Conservation (phyloP, 805 yeast genomes). For the Saccharomycopsis lassenensis region DNA sequence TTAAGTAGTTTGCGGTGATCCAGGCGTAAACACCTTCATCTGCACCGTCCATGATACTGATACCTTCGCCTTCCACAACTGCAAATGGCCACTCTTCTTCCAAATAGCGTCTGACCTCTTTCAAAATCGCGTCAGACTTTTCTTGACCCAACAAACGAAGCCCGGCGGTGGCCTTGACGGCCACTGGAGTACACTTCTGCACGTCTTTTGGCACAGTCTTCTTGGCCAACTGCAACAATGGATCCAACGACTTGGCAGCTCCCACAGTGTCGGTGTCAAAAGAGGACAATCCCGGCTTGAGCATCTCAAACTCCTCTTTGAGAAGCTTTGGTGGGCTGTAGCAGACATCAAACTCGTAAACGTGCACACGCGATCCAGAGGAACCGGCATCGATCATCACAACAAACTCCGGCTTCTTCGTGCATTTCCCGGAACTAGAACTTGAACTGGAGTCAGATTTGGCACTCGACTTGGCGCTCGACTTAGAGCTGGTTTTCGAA, state of each 20-base stretch:
- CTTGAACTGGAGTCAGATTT: slow-evolving; percentile 1
- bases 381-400: slow-evolving; percentile 98
- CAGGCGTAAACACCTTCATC: slow-evolving; percentile 99
- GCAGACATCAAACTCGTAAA: slow-evolving; percentile 85
- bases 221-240: slow-evolving; percentile 66
- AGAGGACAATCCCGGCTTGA: slow-evolving; percentile 84
- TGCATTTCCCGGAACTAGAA: slow-evolving; percentile 24
- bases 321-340: slow-evolving; percentile 71
- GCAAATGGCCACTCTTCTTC: slow-evolving; percentile 84
- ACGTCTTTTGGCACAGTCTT: slow-evolving; percentile 61
- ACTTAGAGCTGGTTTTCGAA: background rate
- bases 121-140: slow-evolving; percentile 59
- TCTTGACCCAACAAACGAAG: slow-evolving; percentile 73
- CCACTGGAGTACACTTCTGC: slow-evolving; percentile 81
- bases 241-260: slow-evolving; percentile 87
- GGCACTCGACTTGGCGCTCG: background rate
- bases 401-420: slow-evolving; percentile 52
- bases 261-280: slow-evolving; percentile 69
- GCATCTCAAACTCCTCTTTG: slow-evolving; percentile 75
- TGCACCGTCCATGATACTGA: slow-evolving; percentile 88
- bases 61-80: slow-evolving; percentile 76
- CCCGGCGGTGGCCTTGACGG: slow-evolving; percentile 98
- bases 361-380: slow-evolving; percentile 91
- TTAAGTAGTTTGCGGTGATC: slow-evolving; percentile 89
- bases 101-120: slow-evolving; percentile 65